Base-by-base conservation (phyloP, 352 stramenopile genomes). In the Pythium phragmitis region DNA sequence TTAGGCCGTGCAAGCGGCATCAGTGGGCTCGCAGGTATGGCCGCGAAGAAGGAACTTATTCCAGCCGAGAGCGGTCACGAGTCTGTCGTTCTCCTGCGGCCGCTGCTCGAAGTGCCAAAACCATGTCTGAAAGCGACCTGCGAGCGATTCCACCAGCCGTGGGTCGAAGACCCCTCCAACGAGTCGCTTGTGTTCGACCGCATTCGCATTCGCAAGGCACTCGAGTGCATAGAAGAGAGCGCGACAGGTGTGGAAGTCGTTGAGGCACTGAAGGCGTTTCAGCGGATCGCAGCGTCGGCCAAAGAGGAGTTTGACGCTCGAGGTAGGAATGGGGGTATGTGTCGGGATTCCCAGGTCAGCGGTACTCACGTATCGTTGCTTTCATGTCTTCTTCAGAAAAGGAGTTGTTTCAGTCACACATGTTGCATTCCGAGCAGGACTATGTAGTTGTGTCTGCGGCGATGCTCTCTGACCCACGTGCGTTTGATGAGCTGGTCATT, bases 81-180 rank as follows among this genome's bases (percentile, higher is more conserved):
- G 6, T 23, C 17, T 1, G 51, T 80, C 19, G 60, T 34, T 14
- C 64, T 96, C 17, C 17, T 92, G 3, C 80, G 87, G 2, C 87
- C 87, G 30, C 68, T 96, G 39, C 74, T 94, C 3, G 71, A 66
- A 7, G 64, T 89, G 1, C 73, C 72, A 0, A 96, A 94, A 68
- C 52, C 73, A 2, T 66, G 79, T 42, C 51, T 96, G 43, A 87
- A 82, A 55, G 76, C 68, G 33, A 96, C 87, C 11, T 94, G 85
- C 63, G 45, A 79, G 49, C 79, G 75, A 30, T 96, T 96, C 55
- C 33, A 73, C 5, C 83, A 92, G 55, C 55, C 69, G 26, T 96
- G 87, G 87, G 80, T 92, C 16, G 83, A 96, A 57, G 87, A 96
- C 72, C 87, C 85, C 19, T 89, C 79, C 5, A 96, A 96, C 55